Evolutionary conservation across 371 early-diverging fungal species (phyloP).

Genomic region (Mucor sp.): DNA sequence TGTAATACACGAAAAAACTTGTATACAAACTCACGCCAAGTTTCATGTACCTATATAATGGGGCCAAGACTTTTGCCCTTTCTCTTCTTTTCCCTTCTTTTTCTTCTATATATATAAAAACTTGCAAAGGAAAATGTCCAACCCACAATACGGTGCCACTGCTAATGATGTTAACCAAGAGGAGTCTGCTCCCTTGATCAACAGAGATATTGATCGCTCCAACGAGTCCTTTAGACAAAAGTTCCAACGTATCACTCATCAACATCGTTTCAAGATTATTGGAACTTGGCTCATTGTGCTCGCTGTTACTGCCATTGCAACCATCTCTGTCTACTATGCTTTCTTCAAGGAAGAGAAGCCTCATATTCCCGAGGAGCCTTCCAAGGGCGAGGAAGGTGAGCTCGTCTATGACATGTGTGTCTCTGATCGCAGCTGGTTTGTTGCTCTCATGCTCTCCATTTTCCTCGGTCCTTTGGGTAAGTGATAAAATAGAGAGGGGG

Average conservation of each 20-base stretch:
- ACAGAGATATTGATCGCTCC: conserved; percentile 6
- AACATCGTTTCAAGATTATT: conserved; percentile 44
- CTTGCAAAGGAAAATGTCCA: conserved; percentile 19
- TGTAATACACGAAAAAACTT: conserved; percentile 11
- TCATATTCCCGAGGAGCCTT: conserved; percentile 16
- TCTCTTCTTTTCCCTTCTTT: conserved; percentile 11
- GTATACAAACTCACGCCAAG: conserved; percentile 10
- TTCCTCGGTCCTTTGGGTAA: conserved; percentile 55
- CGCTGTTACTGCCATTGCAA: conserved; percentile 37
- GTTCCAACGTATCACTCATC: conserved; percentile 28
- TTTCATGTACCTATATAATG: conserved; percentile 8
- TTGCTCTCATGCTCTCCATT: conserved; percentile 49
- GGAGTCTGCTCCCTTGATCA: conserved; percentile 36
- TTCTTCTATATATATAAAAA: background rate
- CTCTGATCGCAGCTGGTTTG: conserved; percentile 53
- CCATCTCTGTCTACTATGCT: conserved; percentile 38
- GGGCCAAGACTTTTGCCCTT: background rate
- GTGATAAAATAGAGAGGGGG: background rate
- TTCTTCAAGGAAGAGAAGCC: conserved; percentile 15
- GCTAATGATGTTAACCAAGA: conserved; percentile 24
- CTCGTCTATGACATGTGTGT: conserved; percentile 33
- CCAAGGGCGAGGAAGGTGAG: conserved; percentile 3
- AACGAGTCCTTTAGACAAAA: conserved; percentile 34
- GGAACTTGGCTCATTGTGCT: conserved; percentile 39
- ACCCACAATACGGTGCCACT: conserved; percentile 44